Conservation (phyloP, 805 yeast species). For the Candida manassasensis region DNA sequence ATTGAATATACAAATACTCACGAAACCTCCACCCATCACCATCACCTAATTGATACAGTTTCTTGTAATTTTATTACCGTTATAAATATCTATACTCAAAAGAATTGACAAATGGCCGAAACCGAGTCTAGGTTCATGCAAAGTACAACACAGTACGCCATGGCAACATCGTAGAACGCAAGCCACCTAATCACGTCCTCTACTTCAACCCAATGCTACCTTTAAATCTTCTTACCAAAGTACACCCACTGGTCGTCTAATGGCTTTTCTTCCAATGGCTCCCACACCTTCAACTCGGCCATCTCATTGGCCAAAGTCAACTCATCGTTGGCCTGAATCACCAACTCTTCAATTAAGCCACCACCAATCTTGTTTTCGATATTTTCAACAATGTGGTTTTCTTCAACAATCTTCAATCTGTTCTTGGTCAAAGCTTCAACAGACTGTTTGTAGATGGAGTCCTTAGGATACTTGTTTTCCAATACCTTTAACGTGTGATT, state of each 20-base stretch:
- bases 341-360: conserved; percentile 78
- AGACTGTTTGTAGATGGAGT: conserved; percentile 72
- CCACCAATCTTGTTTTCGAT: conserved; percentile 75
- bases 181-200: no score
- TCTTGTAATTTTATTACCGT: no score
- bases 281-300: conserved; percentile 72
- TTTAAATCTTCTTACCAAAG: conserved; percentile 59
- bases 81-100: no score
- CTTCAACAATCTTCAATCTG: conserved; percentile 63
- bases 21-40: no score
- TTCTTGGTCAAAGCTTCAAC: conserved; percentile 67
- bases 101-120: no score
- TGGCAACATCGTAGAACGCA: no score
- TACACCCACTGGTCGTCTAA: conserved; percentile 80
- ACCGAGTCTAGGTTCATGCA: no score
- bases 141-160: no score
- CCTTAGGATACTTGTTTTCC: conserved; percentile 58
- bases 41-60: no score
- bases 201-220: no score
- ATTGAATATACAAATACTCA: no score
- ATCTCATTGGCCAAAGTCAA: conserved; percentile 60
- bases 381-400: conserved; percentile 53
- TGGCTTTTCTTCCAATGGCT: conserved; percentile 74
- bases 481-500: conserved; percentile 60
- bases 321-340: conserved; percentile 82